These are phyloP conservation scores for Xerocomus brunneocitrinus DNA, from an alignment of 768 basidiomycete species.

Conservation along the genomic window DNA sequence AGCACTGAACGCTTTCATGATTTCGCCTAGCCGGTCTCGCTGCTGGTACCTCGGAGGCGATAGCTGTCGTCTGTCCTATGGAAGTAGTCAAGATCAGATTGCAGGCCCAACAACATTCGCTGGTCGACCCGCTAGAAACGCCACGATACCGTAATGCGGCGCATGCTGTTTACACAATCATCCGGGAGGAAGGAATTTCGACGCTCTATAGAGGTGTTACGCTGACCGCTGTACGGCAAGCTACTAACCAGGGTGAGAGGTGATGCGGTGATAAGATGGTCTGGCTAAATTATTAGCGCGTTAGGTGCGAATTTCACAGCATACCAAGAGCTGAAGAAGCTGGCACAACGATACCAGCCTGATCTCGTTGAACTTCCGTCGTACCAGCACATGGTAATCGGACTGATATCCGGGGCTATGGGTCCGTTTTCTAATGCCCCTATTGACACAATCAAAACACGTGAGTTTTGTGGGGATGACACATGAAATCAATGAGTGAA, in stretches of 20 bases:
- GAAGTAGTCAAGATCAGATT: conserved; percentile 98
- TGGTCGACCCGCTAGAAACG: conserved; percentile 90
- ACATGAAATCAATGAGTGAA: not conserved
- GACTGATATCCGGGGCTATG: conserved; percentile 94
- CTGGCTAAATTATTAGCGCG: not conserved
- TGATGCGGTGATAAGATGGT: conserved; percentile 5
- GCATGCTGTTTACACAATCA: conserved; percentile 92
- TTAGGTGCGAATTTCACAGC: conserved; percentile 95
- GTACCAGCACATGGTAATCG: conserved; percentile 94
- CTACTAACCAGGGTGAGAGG: conserved; percentile 86
- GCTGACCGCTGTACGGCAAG: conserved; percentile 90
- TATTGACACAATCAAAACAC: conserved; percentile 92
- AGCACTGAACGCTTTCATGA: not conserved
- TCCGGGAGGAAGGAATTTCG: conserved; percentile 83
- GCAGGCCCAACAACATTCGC: conserved; percentile 95
- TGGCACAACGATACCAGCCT: conserved; percentile 75
- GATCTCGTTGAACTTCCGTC: conserved; percentile 76
- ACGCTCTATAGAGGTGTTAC: conserved; percentile 91
- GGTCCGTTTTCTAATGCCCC: conserved; percentile 98
- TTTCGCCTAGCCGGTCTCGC: conserved; percentile 76
- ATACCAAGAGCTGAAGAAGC: conserved; percentile 93
- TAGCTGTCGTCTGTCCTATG: conserved; percentile 96
- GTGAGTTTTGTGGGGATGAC: conserved; percentile 38
- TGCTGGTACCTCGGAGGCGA: conserved; percentile 93
- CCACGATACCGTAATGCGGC: conserved; percentile 96